These are phyloP conservation scores for Lachancea quebecensis DNA, from an alignment of 805 yeast genomes.

Conservation along the genomic window DNA sequence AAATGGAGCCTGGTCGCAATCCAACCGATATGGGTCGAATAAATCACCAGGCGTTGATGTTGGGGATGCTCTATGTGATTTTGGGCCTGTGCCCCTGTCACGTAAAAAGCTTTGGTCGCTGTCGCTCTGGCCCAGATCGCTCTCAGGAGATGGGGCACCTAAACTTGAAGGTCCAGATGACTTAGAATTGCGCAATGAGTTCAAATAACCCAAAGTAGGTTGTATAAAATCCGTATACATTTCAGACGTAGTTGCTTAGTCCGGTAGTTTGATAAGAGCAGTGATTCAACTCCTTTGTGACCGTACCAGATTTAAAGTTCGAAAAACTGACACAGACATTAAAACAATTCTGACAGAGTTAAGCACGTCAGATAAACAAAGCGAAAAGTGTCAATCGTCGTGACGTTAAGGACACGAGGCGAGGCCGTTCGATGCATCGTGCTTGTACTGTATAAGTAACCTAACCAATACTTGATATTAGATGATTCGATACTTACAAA, in stretches of 20 bases:
- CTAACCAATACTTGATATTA: not conserved
- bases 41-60: not conserved
- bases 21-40: not conserved
- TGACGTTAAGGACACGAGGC: too few species aligned
- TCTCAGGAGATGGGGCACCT: slow-evolving; percentile 1
- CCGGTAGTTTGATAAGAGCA: too few species aligned
- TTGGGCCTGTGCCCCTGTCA: too few species aligned
- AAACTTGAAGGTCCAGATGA: not conserved
- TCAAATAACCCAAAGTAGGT: not conserved
- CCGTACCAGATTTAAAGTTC: too few species aligned
- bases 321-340: too few species aligned
- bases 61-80: not conserved
- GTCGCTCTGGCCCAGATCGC: not conserved
- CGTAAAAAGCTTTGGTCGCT: not conserved
- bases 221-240: slow-evolving; percentile 1
- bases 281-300: too few species aligned
- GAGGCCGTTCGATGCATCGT: too few species aligned
- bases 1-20: not conserved
- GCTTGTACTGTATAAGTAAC: too few species aligned
- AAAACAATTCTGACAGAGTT: too few species aligned
- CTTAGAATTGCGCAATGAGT: not conserved
- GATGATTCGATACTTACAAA: not conserved
- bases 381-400: too few species aligned
- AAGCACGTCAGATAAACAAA: too few species aligned
- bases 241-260: too few species aligned